A percentile compares a stretch with the other conserved stretches of the same genome.
phyloP scores from a whole-genome alignment of 768 basidiomycete genomes.

The Lentinula raphanica region DNA sequence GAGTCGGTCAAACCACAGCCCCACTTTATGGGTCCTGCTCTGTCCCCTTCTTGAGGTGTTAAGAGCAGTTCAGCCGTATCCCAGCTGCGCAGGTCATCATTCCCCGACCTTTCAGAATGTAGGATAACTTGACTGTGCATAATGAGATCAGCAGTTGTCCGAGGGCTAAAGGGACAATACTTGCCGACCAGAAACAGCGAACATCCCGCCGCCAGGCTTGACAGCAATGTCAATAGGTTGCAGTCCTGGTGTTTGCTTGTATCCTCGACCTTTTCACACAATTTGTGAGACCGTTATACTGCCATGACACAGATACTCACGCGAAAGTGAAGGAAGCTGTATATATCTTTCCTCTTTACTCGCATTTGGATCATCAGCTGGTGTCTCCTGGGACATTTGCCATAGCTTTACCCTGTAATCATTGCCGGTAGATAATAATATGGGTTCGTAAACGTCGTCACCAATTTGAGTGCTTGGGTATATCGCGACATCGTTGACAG shows the following conservation, averaged over 20 bases:
- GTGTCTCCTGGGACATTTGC: no score
- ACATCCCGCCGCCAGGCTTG: constrained; percentile 13
- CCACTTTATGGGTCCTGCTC: constrained; percentile 49
- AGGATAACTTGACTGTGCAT: neutral
- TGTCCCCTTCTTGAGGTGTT: neutral
- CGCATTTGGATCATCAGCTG: no score
- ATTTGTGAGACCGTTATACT: neutral
- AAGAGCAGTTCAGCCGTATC: neutral
- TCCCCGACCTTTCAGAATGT: neutral
- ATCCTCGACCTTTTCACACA: constrained; percentile 13
- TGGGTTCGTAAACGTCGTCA: neutral
- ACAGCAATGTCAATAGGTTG: constrained; percentile 13
- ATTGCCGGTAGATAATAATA: constrained; percentile 26
- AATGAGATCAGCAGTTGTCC: constrained; percentile 12
- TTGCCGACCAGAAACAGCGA: constrained; percentile 10
- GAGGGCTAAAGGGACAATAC: constrained; percentile 10
- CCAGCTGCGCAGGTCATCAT: neutral
- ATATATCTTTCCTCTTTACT: constrained; percentile 3
- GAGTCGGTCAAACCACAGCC: constrained; percentile 34
- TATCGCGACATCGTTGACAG: constrained; percentile 52
- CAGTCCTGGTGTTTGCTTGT: constrained; percentile 21
- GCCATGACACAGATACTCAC: neutral
- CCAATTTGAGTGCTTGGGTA: constrained; percentile 29
- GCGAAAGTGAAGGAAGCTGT: constrained; percentile 5
- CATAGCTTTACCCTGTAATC: neutral